These are phyloP conservation scores for Xylaria acuta DNA, from an alignment of 495 filamentous ascomycete genomes.

Conservation along the genomic window DNA sequence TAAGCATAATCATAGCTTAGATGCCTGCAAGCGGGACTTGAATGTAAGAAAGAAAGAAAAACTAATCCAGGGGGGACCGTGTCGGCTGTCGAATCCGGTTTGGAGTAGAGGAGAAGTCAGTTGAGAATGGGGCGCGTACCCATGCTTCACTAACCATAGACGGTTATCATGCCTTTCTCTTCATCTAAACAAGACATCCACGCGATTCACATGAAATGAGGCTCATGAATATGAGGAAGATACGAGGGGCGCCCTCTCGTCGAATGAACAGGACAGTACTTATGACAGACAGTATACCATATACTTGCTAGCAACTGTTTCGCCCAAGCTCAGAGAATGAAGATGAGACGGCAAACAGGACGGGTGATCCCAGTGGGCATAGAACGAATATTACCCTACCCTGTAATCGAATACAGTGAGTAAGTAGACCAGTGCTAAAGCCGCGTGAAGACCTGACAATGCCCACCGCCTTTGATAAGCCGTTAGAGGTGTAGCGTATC, in stretches of 20 bases:
- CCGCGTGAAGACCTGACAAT: no score
- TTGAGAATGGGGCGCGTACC: slow-evolving; percentile 21
- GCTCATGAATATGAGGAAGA: slow-evolving; percentile 2
- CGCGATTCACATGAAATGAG: slow-evolving; percentile 19
- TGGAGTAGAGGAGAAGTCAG: slow-evolving; percentile 19
- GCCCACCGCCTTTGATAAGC: neutral
- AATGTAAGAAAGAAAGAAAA: neutral
- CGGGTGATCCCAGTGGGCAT: neutral
- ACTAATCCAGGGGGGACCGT: neutral
- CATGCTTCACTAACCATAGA: slow-evolving; percentile 24
- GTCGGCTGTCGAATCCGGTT: slow-evolving; percentile 16
- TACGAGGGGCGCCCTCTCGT: neutral
- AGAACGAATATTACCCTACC: neutral
- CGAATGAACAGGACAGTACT: neutral
- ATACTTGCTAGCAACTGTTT: neutral
- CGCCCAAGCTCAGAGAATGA: neutral
- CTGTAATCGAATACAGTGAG: neutral
- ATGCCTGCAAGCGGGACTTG: slow-evolving; percentile 15
- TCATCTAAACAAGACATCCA: slow-evolving; percentile 24
- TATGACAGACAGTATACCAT: neutral
- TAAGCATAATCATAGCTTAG: neutral
- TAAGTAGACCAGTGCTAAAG: no score
- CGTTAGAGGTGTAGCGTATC: neutral
- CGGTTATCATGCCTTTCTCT: slow-evolving; percentile 3
- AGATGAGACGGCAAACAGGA: neutral